These are phyloP conservation scores for Hygrocybe coccinea DNA, from an alignment of 768 basidiomycete species.

Conservation along the genomic window DNA sequence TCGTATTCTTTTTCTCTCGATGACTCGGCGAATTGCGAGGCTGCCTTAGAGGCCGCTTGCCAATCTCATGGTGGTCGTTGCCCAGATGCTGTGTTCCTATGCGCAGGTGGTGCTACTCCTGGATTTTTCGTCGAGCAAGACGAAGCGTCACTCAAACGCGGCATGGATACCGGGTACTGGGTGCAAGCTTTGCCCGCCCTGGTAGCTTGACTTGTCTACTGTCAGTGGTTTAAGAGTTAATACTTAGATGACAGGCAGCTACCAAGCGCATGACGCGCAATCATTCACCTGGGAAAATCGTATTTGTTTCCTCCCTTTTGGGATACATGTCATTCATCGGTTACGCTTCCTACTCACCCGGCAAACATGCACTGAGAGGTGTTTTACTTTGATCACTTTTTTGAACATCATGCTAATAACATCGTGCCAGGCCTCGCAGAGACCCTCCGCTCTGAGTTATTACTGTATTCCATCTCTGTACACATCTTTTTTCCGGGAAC, in stretches of 20 bases:
- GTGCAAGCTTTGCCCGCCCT: slow-evolving; percentile 52
- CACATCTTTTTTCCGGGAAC: slow-evolving; percentile 69
- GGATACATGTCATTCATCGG: slow-evolving; percentile 61
- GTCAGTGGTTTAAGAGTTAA: not conserved
- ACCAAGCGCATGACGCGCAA: slow-evolving; percentile 50
- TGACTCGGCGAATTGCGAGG: slow-evolving; percentile 38
- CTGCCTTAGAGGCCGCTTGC: slow-evolving; percentile 52
- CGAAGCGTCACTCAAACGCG: slow-evolving; percentile 44
- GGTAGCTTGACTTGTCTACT: slow-evolving; percentile 29
- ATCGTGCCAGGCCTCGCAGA: slow-evolving; percentile 57
- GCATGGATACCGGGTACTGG: slow-evolving; percentile 56
- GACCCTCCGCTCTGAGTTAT: slow-evolving; percentile 58
- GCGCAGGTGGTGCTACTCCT: slow-evolving; percentile 60
- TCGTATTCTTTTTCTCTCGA: slow-evolving; percentile 55
- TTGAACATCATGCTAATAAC: not conserved
- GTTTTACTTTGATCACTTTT: slow-evolving; percentile 7
- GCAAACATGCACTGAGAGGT: slow-evolving; percentile 72
- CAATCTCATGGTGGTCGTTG: slow-evolving; percentile 39
- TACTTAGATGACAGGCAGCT: slow-evolving; percentile 41
- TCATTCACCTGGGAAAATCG: slow-evolving; percentile 48
- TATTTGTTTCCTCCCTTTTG: slow-evolving; percentile 60
- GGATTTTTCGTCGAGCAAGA: slow-evolving; percentile 56
- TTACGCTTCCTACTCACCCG: slow-evolving; percentile 63
- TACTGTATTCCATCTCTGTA: slow-evolving; percentile 58
- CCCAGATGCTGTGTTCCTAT: slow-evolving; percentile 63